Evolutionary conservation across 345 rosid species (phyloP).

Genomic region (Salix exigua): DNA sequence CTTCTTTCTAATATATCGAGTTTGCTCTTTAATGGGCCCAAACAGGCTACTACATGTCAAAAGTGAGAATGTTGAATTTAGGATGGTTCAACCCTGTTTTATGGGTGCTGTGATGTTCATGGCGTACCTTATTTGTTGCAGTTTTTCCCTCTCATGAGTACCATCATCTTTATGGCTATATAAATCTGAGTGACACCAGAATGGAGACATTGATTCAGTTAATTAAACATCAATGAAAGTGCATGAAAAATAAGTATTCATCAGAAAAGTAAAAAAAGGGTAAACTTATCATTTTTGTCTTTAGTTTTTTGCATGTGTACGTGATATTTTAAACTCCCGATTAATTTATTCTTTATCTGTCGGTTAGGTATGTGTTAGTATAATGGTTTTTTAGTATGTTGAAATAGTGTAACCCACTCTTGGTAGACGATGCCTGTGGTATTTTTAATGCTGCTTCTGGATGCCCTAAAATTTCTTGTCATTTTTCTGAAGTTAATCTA

Average conservation of each 20-base stretch:
- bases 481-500: conserved; percentile 4
- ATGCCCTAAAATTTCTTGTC: background rate
- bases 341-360: background rate
- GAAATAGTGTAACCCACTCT: background rate
- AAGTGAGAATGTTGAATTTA: background rate
- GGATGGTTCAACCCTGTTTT: background rate
- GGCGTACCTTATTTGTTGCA: background rate
- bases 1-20: background rate
- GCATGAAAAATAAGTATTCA: background rate
- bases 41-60: background rate
- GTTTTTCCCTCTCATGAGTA: background rate
- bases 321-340: background rate
- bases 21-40: background rate
- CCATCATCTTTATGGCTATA: background rate
- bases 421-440: background rate
- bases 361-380: background rate
- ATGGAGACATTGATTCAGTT: background rate
- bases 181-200: too few species aligned
- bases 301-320: background rate
- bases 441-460: conserved; percentile 1
- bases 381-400: background rate
- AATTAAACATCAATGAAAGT: background rate
- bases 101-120: background rate
- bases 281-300: background rate
- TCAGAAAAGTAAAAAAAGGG: too few species aligned